Conservation (phyloP, 2,329 filamentous ascomycete genomes). For the Leptosphaerulina australis region DNA sequence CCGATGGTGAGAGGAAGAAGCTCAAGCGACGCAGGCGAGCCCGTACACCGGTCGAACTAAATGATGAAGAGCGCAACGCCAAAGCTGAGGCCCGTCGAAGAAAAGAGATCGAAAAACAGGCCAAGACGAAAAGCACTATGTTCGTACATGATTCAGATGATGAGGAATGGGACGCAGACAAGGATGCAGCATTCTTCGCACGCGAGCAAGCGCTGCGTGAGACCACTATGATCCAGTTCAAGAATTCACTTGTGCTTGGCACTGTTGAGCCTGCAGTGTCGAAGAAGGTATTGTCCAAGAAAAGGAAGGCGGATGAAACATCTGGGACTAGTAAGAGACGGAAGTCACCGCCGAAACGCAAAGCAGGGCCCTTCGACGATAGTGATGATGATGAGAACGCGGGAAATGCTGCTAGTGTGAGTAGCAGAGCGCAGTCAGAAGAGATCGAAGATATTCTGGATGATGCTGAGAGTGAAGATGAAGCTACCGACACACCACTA, state of each 20-base stretch:
- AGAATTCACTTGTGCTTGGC: conserved; percentile 52
- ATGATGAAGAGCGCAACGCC: conserved; percentile 65
- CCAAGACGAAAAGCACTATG: conserved; percentile 81
- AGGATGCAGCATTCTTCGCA: conserved; percentile 75
- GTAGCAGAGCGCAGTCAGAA: conserved; percentile 38
- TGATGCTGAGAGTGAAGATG: conserved; percentile 37
- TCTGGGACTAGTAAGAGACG: conserved; percentile 37
- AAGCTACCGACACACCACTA: conserved; percentile 49
- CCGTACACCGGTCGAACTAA: conserved; percentile 61
- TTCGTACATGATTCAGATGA: conserved; percentile 87
- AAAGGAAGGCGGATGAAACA: conserved; percentile 41
- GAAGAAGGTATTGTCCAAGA: conserved; percentile 43
- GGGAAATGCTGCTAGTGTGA: conserved; percentile 26
- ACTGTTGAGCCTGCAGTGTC: conserved; percentile 41
- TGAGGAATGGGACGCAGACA: conserved; percentile 80
- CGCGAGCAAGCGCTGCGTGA: conserved; percentile 72
- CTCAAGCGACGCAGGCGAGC: conserved; percentile 66
- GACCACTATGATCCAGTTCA: conserved; percentile 58
- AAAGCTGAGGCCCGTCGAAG: conserved; percentile 66
- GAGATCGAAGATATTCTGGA: conserved; percentile 24
- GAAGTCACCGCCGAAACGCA: conserved; percentile 40
- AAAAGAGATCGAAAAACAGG: conserved; percentile 76
- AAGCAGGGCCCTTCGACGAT: conserved; percentile 37
- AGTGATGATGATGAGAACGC: conserved; percentile 36
- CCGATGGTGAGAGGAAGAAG: conserved; percentile 59